phyloP scores from a whole-genome alignment of 1,139 yeast genomes.

The Diutina scorzettiae region DNA sequence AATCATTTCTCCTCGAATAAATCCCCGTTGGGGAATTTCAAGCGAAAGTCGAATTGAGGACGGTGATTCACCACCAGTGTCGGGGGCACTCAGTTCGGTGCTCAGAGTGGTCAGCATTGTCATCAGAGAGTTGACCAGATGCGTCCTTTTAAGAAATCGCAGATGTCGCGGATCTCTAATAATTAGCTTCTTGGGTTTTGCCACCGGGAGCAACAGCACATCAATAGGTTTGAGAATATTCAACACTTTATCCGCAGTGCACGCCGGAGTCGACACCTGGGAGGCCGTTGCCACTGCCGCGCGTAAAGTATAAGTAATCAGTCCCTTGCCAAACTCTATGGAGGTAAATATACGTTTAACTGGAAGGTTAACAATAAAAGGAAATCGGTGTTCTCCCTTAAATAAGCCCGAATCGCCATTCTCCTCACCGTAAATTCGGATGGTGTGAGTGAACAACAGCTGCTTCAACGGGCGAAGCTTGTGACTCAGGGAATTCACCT shows the following conservation, averaged over 20 bases:
- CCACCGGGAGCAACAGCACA: constrained; percentile 50
- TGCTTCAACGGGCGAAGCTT: constrained; percentile 41
- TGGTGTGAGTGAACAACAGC: constrained; percentile 50
- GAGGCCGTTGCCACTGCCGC: constrained; percentile 34
- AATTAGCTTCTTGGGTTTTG: constrained; percentile 55
- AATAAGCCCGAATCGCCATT: constrained; percentile 47
- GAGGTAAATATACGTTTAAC: constrained; percentile 59
- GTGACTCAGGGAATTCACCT: constrained; percentile 39
- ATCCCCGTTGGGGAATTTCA: constrained; percentile 58
- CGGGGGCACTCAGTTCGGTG: not conserved
- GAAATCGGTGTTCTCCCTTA: constrained; percentile 81
- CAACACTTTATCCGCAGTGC: constrained; percentile 42
- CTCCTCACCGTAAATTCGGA: constrained; percentile 50
- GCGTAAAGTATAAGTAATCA: constrained; percentile 55
- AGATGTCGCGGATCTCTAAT: constrained; percentile 34
- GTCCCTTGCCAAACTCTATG: constrained; percentile 76
- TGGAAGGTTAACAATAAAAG: constrained; percentile 72
- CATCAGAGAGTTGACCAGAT: not conserved
- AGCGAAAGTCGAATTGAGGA: constrained; percentile 41
- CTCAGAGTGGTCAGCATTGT: not conserved
- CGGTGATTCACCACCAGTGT: constrained; percentile 8
- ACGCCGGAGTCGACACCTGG: constrained; percentile 16
- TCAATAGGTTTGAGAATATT: constrained; percentile 64
- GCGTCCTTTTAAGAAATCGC: not conserved
- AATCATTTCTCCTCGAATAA: constrained; percentile 62